phyloP scores from a whole-genome alignment of 2,329 filamentous ascomycete genomes.

The Stagonosporopsis vannaccii region DNA sequence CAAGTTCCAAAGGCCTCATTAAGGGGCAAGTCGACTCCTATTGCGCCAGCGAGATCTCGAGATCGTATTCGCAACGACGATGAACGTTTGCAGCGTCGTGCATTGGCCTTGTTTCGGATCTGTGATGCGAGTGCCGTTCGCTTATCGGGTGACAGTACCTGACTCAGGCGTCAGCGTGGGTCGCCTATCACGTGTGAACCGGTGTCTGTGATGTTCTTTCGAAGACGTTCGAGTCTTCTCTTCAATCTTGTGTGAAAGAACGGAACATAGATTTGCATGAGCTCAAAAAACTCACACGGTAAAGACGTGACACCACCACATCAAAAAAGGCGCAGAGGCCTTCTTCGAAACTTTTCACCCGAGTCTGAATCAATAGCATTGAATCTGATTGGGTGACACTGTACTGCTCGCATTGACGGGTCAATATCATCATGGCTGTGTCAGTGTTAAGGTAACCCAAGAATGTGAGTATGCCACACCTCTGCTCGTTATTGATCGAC shows the following conservation, averaged over 20 bases:
- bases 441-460: not conserved
- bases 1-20: not conserved
- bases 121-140: constrained; percentile 12
- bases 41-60: not conserved
- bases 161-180: not conserved
- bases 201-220: not conserved
- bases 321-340: no score
- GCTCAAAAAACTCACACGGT: no score
- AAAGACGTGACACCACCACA: no score
- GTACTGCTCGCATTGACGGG: no score
- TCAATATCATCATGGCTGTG: not conserved
- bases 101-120: constrained; percentile 20
- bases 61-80: constrained; percentile 1
- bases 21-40: not conserved
- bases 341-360: no score
- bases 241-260: not conserved
- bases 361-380: no score
- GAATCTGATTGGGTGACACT: not conserved
- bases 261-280: not conserved
- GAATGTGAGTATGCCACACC: not conserved
- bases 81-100: constrained; percentile 13
- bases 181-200: not conserved
- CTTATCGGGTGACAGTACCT: constrained; percentile 12
- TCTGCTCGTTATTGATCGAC: not conserved
- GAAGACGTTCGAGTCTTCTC: not conserved